phyloP scores from a whole-genome alignment of 179 eudicot species.

The Sideroxylon spinosum region DNA sequence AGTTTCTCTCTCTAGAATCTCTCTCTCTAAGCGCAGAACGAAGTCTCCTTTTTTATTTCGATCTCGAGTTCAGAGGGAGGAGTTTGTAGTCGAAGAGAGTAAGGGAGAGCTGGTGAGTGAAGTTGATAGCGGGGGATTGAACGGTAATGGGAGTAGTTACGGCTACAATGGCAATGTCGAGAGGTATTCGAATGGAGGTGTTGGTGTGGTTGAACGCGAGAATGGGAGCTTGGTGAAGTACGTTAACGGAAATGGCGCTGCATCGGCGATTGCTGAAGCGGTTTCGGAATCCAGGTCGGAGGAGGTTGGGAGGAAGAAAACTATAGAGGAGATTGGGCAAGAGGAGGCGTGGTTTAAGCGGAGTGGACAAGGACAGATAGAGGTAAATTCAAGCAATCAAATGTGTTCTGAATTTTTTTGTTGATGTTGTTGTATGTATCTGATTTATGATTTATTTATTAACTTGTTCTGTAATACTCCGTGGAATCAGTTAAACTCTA shows the following conservation, averaged over 20 bases:
- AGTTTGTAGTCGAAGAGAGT: constrained; percentile 33
- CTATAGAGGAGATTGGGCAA: constrained; percentile 88
- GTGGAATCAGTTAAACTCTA: not conserved
- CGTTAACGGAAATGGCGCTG: constrained; percentile 39
- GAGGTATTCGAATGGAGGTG: constrained; percentile 25
- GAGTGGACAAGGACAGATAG: constrained; percentile 34
- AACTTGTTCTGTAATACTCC: not conserved
- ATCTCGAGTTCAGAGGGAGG: constrained; percentile 32
- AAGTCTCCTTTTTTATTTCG: not conserved
- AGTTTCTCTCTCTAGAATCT: constrained; percentile 25
- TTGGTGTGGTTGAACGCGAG: constrained; percentile 23
- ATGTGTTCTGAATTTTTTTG: no score
- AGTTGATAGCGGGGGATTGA: constrained; percentile 29
- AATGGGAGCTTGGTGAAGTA: constrained; percentile 37
- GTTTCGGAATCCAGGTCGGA: constrained; percentile 10
- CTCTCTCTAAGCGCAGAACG: constrained; percentile 12
- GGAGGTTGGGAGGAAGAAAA: constrained; percentile 42
- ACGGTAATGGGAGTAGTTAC: constrained; percentile 29
- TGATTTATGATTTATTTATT: not conserved
- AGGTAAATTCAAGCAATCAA: constrained; percentile 35
- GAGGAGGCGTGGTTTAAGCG: constrained; percentile 95
- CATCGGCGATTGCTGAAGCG: constrained; percentile 20
- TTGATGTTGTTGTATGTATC: no score
- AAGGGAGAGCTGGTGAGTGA: constrained; percentile 33
- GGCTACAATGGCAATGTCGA: constrained; percentile 23